A percentile compares a stretch with the other conserved stretches of the same genome.
Evolutionary conservation across 2,329 filamentous ascomycete genomes (phyloP).

Genomic region (Akanthomyces uredinophilus): DNA sequence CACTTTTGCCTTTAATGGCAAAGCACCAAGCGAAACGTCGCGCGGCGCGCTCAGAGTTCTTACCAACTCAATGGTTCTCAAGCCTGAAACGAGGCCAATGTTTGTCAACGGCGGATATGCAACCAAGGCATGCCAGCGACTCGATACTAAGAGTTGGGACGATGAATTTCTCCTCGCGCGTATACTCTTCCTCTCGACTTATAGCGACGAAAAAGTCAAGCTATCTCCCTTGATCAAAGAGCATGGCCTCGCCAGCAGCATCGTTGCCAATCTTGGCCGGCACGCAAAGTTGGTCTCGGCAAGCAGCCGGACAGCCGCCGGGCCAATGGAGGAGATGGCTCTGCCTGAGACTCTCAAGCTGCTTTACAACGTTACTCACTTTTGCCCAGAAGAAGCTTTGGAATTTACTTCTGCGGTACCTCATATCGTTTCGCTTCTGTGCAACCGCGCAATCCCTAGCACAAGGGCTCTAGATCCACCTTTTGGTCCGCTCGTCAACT

Average conservation of each 20-base stretch:
- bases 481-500: slow-evolving; percentile 69
- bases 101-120: slow-evolving; percentile 44
- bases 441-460: slow-evolving; percentile 50
- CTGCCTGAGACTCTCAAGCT: slow-evolving; percentile 81
- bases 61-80: slow-evolving; percentile 66
- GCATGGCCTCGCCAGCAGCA: slow-evolving; percentile 45
- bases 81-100: slow-evolving; percentile 38
- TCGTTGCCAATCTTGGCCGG: slow-evolving; percentile 63
- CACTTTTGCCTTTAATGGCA: slow-evolving; percentile 62
- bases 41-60: slow-evolving; percentile 76
- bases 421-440: slow-evolving; percentile 66
- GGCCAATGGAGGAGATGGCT: slow-evolving; percentile 71
- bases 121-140: slow-evolving; percentile 60
- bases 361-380: slow-evolving; percentile 81
- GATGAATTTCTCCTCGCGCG: slow-evolving; percentile 72
- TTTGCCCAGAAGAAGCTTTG: slow-evolving; percentile 55
- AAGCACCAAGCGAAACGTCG: slow-evolving; percentile 50
- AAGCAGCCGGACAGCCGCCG: slow-evolving; percentile 28
- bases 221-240: slow-evolving; percentile 43
- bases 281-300: slow-evolving; percentile 51
- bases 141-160: slow-evolving; percentile 70
- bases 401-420: slow-evolving; percentile 65
- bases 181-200: slow-evolving; percentile 40
- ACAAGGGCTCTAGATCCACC: slow-evolving; percentile 67
- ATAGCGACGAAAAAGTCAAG: slow-evolving; percentile 43